Conservation (phyloP, 208 protist species). For the Balamuthia mandrillaris region DNA sequence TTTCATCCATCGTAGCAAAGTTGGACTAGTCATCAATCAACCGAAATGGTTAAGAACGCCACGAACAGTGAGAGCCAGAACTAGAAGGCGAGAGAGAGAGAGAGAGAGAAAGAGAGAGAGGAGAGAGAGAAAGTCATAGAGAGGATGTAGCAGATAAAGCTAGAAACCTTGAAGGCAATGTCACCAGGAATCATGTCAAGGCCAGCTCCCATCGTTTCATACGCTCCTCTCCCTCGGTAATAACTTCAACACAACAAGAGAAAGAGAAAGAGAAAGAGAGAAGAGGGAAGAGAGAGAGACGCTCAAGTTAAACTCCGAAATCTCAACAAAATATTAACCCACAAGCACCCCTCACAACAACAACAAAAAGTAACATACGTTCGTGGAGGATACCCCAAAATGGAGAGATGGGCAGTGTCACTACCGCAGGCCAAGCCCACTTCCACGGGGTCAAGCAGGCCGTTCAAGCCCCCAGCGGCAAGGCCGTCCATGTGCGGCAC, state of each 20-base stretch:
- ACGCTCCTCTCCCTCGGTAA: constrained; percentile 71
- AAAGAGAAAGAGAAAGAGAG: neutral
- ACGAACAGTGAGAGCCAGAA: too few species aligned
- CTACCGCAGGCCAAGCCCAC: constrained; percentile 72
- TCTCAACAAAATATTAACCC: neutral
- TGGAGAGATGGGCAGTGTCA: constrained; percentile 75
- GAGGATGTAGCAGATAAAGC: neutral
- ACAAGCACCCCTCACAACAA: too few species aligned
- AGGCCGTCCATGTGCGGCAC: constrained; percentile 59
- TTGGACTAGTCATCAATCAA: constrained; percentile 54
- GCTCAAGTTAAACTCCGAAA: neutral
- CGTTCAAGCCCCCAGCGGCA: constrained; percentile 45
- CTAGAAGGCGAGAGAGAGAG: too few species aligned
- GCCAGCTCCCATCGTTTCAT: constrained; percentile 74
- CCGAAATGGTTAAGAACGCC: too few species aligned
- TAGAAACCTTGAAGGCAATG: constrained; percentile 74
- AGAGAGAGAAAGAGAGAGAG: too few species aligned
- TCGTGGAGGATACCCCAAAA: constrained; percentile 73
- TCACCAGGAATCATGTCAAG: constrained; percentile 72
- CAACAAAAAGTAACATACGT: constrained; percentile 18
- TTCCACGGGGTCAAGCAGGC: constrained; percentile 74
- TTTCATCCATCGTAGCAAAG: constrained; percentile 65
- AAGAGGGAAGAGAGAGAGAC: neutral
- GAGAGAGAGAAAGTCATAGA: neutral
- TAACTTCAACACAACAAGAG: constrained; percentile 36